Evolutionary conservation across 257 asterid species (phyloP), one percentile per base, ranked within the genome.

Genomic region (Solanum clarkiae): DNA sequence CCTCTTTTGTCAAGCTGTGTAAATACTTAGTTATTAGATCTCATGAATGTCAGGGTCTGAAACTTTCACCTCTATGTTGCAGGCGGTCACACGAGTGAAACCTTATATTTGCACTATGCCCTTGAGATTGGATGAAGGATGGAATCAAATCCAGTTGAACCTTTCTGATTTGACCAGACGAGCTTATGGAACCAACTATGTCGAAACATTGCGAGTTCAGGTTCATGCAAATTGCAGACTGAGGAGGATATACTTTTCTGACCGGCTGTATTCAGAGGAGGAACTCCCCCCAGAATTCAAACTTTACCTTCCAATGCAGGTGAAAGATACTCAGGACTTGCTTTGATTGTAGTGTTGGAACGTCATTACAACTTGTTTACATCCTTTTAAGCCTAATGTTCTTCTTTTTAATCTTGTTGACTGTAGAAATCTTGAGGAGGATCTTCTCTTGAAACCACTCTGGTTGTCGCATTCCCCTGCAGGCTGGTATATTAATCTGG

Each of bases 211-310:
- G 87, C 87, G 99, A 85, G 99, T 96, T 87, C 97, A 93, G 89
- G 98, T 95, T 88, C 99, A 95, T 80, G 97, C 97, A 84, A 95
- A 91, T 72, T 96, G 98, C 91, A 97, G 98, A 65, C 86, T 96
- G 70, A 93, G 99, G 85, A 93, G 99, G 89, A 95, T 94, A 70
- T 96, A 96, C 84, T 96, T 96, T 89, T 94, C 98, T 1, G 99
- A 96, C 74, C 98, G 98, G 82, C 92, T 95, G 7, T 96, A 96
- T 88, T 95, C 99, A 16, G 98, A 96, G 88, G 99, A 96, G 91
- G 98, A 95, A 86, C 97, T 96, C 74, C 98, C 99, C 57, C 99
- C 99, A 20, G 98, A 96, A 86, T 96, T 96, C 91, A 96, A 96
- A 88, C 86, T 96, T 68, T 96, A 95, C 92, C 98, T 96, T 80